Percentiles rank a stretch among this genome's conserved stretches.
phyloP scores from a whole-genome alignment of 2,329 filamentous ascomycete genomes.

The Sporothrix mexicana region DNA sequence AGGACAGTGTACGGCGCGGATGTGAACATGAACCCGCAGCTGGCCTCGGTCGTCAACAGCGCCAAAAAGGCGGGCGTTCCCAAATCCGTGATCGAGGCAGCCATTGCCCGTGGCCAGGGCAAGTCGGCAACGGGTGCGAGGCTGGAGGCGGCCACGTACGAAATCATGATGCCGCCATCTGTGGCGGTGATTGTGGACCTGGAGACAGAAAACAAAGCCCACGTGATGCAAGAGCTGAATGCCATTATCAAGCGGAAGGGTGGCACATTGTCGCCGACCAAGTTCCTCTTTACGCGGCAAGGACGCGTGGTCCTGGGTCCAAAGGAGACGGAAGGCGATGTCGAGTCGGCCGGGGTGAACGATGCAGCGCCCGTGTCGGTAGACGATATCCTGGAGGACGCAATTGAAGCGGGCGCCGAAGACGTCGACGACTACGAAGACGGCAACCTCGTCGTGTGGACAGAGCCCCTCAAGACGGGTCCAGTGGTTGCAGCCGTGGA shows the following conservation, averaged over 20 bases:
- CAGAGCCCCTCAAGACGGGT: constrained; percentile 68
- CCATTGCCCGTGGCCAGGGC: constrained; percentile 88
- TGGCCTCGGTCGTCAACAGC: constrained; percentile 70
- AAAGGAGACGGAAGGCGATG: constrained; percentile 70
- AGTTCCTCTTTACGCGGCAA: constrained; percentile 83
- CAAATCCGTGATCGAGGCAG: constrained; percentile 77
- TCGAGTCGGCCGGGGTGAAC: constrained; percentile 70
- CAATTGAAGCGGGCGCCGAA: constrained; percentile 82
- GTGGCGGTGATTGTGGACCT: constrained; percentile 83
- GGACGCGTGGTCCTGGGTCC: constrained; percentile 73
- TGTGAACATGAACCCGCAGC: constrained; percentile 73
- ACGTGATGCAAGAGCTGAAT: constrained; percentile 75
- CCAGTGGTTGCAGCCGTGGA: constrained; percentile 68
- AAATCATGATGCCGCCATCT: constrained; percentile 78
- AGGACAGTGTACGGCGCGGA: constrained; percentile 65
- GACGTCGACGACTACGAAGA: constrained; percentile 70
- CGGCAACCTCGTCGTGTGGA: constrained; percentile 74
- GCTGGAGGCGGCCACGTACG: constrained; percentile 78
- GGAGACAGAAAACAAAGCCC: constrained; percentile 80
- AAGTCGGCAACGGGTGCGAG: constrained; percentile 73
- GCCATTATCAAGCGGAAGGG: constrained; percentile 72
- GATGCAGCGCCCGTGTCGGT: constrained; percentile 53
- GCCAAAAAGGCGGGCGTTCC: constrained; percentile 87
- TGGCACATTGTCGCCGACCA: constrained; percentile 73
- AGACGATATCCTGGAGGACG: constrained; percentile 78